A percentile compares a stretch with the other conserved stretches of the same genome.
phyloP scores from a whole-genome alignment of 768 basidiomycete genomes.

The Postia placenta region DNA sequence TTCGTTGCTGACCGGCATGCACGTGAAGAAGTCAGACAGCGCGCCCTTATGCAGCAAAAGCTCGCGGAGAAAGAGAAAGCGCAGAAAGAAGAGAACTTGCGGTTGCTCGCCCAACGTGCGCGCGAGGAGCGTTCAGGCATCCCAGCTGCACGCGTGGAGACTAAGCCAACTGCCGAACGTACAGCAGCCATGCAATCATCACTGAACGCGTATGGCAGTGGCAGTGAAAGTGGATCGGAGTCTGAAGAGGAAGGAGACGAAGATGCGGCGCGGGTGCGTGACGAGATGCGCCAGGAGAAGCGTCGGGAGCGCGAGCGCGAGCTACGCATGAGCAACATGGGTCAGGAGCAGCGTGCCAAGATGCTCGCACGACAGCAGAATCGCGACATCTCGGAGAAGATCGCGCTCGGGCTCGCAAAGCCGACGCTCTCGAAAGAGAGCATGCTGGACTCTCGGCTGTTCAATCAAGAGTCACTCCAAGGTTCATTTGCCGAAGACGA shows the following conservation, averaged over 20 bases:
- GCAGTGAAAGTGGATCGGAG: slow-evolving; percentile 52
- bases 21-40: slow-evolving; percentile 95
- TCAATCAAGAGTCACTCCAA: slow-evolving; percentile 90
- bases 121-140: slow-evolving; percentile 89
- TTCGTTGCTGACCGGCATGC: slow-evolving; percentile 96
- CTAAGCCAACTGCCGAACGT: slow-evolving; percentile 60
- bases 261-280: slow-evolving; percentile 80
- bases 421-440: slow-evolving; percentile 94
- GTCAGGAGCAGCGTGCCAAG: slow-evolving; percentile 92
- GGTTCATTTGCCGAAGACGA: slow-evolving; percentile 87
- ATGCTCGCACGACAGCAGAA: slow-evolving; percentile 94
- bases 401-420: slow-evolving; percentile 95
- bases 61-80: slow-evolving; percentile 98
- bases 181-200: slow-evolving; percentile 70
- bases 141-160: slow-evolving; percentile 28
- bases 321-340: slow-evolving; percentile 99
- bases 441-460: slow-evolving; percentile 94
- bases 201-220: slow-evolving; percentile 84
- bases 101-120: slow-evolving; percentile 90
- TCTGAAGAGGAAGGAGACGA: slow-evolving; percentile 60
- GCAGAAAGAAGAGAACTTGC: slow-evolving; percentile 92
- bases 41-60: slow-evolving; percentile 96
- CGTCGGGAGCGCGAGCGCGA: slow-evolving; percentile 92
- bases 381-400: slow-evolving; percentile 98
- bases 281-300: slow-evolving; percentile 89